These are phyloP conservation scores for Castanea mollissima DNA, from an alignment of 306 rosid species.

Conservation along the genomic window DNA sequence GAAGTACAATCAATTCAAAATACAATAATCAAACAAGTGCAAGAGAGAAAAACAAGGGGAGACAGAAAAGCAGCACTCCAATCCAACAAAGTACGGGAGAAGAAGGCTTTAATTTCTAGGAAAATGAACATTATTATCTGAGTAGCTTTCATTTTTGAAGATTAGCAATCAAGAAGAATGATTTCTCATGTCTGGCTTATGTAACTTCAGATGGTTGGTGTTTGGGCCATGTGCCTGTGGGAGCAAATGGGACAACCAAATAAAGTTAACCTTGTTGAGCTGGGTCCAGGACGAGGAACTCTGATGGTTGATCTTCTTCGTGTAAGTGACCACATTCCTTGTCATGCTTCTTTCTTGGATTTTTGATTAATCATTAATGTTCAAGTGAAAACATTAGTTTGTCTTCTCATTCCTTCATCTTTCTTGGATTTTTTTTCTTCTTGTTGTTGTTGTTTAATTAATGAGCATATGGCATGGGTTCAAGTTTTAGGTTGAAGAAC, in stretches of 20 bases:
- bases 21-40: too few relatives aligned
- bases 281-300: conserved; percentile 97
- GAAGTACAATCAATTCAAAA: too few relatives aligned
- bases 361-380: background rate
- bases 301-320: conserved; percentile 92
- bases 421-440: too few relatives aligned
- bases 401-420: background rate
- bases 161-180: conserved; percentile 1
- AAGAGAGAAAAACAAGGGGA: too few relatives aligned
- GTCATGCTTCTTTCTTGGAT: conserved; percentile 1
- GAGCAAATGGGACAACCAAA: conserved; percentile 96
- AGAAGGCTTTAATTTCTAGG: too few relatives aligned
- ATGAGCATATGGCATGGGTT: background rate
- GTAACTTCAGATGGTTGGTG: conserved; percentile 73
- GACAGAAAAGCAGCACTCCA: too few relatives aligned
- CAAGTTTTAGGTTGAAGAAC: background rate
- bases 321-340: conserved; percentile 36
- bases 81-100: too few relatives aligned
- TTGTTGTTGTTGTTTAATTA: conserved; percentile 6
- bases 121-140: background rate
- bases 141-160: conserved; percentile 10
- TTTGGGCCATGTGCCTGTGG: conserved; percentile 97
- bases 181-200: conserved; percentile 23
- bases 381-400: background rate
- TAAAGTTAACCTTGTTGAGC: conserved; percentile 68